Conservation (phyloP, 805 yeast genomes). For the Saturnispora dispora region DNA sequence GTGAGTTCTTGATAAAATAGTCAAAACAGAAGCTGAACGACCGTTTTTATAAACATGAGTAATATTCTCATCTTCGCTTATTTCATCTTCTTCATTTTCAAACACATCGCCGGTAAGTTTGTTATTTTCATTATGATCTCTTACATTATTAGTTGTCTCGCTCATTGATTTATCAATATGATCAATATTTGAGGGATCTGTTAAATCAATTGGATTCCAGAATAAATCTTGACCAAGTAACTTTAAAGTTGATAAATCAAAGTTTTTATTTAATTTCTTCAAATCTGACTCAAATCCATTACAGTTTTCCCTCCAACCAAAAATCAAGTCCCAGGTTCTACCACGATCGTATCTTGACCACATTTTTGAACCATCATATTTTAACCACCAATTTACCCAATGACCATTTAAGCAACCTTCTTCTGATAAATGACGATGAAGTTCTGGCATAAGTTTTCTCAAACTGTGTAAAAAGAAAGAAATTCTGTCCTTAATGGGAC, state of each 20-base stretch:
- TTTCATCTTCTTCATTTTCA: slow-evolving; percentile 6
- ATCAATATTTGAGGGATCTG: slow-evolving; percentile 9
- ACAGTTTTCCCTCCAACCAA: slow-evolving; percentile 60
- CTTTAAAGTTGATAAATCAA: slow-evolving; percentile 17
- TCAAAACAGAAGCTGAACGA: slow-evolving; percentile 26
- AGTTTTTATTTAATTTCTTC: slow-evolving; percentile 14
- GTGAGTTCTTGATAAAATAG: slow-evolving; percentile 20
- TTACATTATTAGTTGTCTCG: background rate
- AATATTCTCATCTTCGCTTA: slow-evolving; percentile 1
- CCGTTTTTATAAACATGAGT: slow-evolving; percentile 12
- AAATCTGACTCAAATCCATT: slow-evolving; percentile 19
- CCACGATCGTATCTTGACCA: slow-evolving; percentile 78
- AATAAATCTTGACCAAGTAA: slow-evolving; percentile 52
- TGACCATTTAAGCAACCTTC: slow-evolving; percentile 74
- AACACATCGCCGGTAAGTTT: background rate
- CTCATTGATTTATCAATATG: background rate
- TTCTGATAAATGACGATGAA: slow-evolving; percentile 66
- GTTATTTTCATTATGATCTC: background rate
- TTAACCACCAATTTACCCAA: slow-evolving; percentile 94
- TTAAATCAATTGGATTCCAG: slow-evolving; percentile 40
- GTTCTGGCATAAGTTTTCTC: slow-evolving; percentile 60
- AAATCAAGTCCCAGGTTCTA: slow-evolving; percentile 76
- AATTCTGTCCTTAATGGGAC: slow-evolving; percentile 56
- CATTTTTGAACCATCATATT: slow-evolving; percentile 80
- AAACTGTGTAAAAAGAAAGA: slow-evolving; percentile 58